A percentile compares a stretch with the other conserved stretches of the same genome.
These are phyloP conservation scores for Russula emetica DNA, from an alignment of 768 basidiomycete species.

Conservation along the genomic window DNA sequence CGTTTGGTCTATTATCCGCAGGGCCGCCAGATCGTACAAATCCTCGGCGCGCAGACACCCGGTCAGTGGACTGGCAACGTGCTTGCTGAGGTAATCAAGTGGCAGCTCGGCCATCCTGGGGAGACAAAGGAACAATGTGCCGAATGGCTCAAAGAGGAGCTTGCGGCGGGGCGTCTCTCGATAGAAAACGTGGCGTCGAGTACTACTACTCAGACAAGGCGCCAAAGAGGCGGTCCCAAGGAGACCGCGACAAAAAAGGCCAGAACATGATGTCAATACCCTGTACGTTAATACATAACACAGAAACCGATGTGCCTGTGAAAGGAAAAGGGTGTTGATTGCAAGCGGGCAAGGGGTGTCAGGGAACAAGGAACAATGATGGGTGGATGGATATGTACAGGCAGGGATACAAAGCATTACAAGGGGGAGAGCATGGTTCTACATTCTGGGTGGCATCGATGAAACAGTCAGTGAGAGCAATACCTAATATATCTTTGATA, in stretches of 20 bases:
- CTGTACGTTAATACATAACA: conserved; percentile 5
- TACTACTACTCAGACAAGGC: conserved; percentile 8
- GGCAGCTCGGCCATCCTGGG: conserved; percentile 79
- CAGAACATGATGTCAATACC: conserved; percentile 5
- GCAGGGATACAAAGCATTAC: background rate
- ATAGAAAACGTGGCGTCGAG: conserved; percentile 29
- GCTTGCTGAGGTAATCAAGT: conserved; percentile 65
- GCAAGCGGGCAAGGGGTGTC: conserved; percentile 13
- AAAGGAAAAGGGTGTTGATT: conserved; percentile 4
- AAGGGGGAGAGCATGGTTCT: background rate
- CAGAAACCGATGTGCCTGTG: background rate
- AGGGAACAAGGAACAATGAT: conserved; percentile 4
- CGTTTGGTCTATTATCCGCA: conserved; percentile 34
- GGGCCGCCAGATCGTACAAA: conserved; percentile 63
- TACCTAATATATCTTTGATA: background rate
- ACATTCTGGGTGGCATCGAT: conserved; percentile 5
- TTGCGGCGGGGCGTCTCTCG: conserved; percentile 43
- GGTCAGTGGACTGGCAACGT: conserved; percentile 69
- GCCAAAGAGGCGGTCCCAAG: conserved; percentile 17
- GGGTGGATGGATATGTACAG: conserved; percentile 12
- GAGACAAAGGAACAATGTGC: conserved; percentile 63
- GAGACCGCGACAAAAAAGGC: conserved; percentile 23
- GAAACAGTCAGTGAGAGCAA: conserved; percentile 1
- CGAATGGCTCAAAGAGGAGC: conserved; percentile 62
- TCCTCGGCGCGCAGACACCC: conserved; percentile 51